Conservation (phyloP, 208 protist genomes). For the Leishmania tarentolae region DNA sequence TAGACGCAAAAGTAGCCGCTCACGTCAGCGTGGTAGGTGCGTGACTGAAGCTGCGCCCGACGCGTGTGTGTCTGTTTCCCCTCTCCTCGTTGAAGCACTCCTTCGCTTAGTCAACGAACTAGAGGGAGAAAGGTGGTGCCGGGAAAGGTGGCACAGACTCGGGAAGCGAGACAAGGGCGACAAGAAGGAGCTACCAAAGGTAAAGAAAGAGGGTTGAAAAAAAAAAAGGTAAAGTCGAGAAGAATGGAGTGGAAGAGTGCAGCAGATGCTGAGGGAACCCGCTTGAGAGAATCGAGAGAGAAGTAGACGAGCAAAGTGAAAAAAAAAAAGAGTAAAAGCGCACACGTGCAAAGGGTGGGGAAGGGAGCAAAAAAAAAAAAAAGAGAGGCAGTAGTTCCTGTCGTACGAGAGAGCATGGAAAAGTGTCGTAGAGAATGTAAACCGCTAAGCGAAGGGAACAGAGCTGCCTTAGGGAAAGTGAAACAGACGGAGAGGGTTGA, state of each 20-base stretch:
- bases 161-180: slow-evolving; percentile 5
- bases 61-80: not conserved
- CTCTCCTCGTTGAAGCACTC: not conserved
- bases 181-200: slow-evolving; percentile 1
- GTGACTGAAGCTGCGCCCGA: not conserved
- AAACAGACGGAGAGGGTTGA: not conserved
- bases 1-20: not conserved
- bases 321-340: not conserved
- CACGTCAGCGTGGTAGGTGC: not conserved
- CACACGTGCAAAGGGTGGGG: not conserved
- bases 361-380: slow-evolving; percentile 2
- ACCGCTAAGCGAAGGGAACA: not conserved
- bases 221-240: not conserved
- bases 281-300: not conserved
- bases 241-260: not conserved
- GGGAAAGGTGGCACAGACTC: not conserved
- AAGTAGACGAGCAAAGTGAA: not conserved
- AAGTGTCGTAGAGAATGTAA: not conserved
- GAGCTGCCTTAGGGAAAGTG: not conserved
- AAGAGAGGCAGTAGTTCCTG: not conserved
- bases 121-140: not conserved
- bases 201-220: not conserved
- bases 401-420: not conserved
- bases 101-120: not conserved
- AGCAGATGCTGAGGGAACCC: not conserved